These are phyloP conservation scores for Setaria italica DNA, from an alignment of 202 grass and related monocot species.

Conservation along the genomic window DNA sequence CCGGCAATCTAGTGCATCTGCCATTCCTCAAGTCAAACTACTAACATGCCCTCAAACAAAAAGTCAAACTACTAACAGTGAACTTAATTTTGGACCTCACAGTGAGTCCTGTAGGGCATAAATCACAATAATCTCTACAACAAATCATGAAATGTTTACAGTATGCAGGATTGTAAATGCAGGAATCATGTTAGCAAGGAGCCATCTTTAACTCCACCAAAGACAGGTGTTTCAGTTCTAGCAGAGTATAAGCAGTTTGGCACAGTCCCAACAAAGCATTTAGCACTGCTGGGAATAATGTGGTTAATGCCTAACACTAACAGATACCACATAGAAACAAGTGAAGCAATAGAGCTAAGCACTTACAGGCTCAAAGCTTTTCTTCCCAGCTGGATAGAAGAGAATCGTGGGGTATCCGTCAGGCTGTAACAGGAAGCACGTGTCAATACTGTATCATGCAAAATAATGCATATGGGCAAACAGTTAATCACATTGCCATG, in stretches of 20 bases:
- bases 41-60: too few relatives aligned
- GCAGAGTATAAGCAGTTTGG: background rate
- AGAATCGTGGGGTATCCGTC: conserved; percentile 93
- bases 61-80: conserved; percentile 3
- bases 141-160: conserved; percentile 3
- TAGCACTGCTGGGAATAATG: background rate
- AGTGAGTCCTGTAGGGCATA: background rate
- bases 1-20: conserved; percentile 10
- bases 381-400: conserved; percentile 95
- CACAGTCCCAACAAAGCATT: background rate
- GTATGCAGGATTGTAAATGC: background rate
- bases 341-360: background rate
- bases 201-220: background rate
- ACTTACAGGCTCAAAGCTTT: conserved; percentile 93
- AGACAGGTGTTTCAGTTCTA: background rate
- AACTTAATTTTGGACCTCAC: background rate
- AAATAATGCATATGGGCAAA: background rate
- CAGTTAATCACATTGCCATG: background rate
- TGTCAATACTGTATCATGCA: conserved; percentile 30
- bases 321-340: conserved; percentile 2
- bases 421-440: conserved; percentile 61
- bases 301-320: conserved; percentile 5
- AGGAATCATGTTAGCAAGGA: background rate
- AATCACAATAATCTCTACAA: background rate
- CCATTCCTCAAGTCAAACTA: background rate